A percentile compares a stretch with the other conserved stretches of the same genome.
Evolutionary conservation across 768 basidiomycete species (phyloP).

Genomic region (Naematelia aurantialba): DNA sequence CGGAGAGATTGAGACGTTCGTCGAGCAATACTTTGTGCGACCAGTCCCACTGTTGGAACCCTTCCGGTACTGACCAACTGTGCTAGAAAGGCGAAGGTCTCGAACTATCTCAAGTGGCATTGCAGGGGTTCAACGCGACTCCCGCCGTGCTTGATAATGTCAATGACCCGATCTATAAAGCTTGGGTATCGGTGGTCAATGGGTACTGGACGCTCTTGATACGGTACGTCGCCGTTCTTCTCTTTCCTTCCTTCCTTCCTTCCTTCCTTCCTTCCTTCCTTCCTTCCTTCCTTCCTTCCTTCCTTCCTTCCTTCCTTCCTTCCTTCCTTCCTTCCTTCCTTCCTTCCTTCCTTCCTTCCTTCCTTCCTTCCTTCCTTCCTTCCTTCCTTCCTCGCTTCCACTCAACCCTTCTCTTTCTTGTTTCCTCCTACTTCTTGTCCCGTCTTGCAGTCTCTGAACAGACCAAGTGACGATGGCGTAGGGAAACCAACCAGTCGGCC

Average conservation of each 20-base stretch:
- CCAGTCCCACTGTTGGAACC: no score
- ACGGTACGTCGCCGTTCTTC: constrained; percentile 33
- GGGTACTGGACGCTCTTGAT: constrained; percentile 79
- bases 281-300: no score
- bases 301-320: no score
- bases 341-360: not conserved
- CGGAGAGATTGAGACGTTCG: constrained; percentile 64
- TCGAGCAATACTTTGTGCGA: constrained; percentile 65
- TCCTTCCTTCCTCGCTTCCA: no score
- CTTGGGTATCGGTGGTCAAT: constrained; percentile 75
- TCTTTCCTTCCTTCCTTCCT: not conserved
- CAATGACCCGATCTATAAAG: constrained; percentile 64
- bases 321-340: not conserved
- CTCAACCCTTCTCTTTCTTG: no score
- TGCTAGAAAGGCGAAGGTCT: constrained; percentile 71
- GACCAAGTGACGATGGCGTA: no score
- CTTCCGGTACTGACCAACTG: no score
- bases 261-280: no score
- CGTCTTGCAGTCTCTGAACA: no score
- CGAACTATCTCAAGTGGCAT: constrained; percentile 64
- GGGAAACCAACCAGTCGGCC: constrained; percentile 64
- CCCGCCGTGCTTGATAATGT: constrained; percentile 72
- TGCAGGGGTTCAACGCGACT: constrained; percentile 61
- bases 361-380: no score
- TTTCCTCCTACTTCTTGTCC: no score